These are phyloP conservation scores for Phascolomyces articulosus DNA, from an alignment of 371 early-diverging fungal genomes.

Conservation along the genomic window DNA sequence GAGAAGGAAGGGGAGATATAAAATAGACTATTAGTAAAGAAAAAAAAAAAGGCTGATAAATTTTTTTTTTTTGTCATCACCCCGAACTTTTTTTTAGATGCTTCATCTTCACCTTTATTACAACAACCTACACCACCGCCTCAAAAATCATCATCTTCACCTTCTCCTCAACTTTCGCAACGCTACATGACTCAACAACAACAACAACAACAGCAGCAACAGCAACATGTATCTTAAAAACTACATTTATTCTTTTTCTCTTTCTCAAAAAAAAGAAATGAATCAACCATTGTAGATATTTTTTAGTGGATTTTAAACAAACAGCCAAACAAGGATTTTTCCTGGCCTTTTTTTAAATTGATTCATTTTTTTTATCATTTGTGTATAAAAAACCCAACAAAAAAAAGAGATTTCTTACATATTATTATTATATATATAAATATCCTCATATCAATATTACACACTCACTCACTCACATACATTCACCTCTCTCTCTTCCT, in stretches of 20 bases:
- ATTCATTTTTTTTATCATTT: background rate
- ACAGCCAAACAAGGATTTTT: no score
- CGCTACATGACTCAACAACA: background rate
- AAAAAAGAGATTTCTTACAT: background rate
- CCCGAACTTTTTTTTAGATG: background rate
- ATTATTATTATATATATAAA: background rate
- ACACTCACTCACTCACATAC: no score
- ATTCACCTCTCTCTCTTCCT: background rate
- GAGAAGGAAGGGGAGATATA: background rate
- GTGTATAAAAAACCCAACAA: background rate
- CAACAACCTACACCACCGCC: constrained; percentile 16
- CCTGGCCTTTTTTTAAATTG: no score
- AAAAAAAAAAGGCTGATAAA: no score
- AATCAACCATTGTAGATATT: background rate
- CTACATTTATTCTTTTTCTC: no score
- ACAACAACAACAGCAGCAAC: background rate
- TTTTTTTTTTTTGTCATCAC: no score
- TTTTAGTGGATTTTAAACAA: background rate
- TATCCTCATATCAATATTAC: background rate
- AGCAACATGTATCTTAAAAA: background rate
- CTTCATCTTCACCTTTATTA: background rate
- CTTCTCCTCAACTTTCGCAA: constrained; percentile 1
- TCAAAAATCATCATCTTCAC: constrained; percentile 9
- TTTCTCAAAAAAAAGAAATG: no score
- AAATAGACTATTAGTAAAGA: background rate